Evolutionary conservation across 768 basidiomycete genomes (phyloP), one percentile per base, ranked within the genome.

Genomic region (Lactarius hatsudake): DNA sequence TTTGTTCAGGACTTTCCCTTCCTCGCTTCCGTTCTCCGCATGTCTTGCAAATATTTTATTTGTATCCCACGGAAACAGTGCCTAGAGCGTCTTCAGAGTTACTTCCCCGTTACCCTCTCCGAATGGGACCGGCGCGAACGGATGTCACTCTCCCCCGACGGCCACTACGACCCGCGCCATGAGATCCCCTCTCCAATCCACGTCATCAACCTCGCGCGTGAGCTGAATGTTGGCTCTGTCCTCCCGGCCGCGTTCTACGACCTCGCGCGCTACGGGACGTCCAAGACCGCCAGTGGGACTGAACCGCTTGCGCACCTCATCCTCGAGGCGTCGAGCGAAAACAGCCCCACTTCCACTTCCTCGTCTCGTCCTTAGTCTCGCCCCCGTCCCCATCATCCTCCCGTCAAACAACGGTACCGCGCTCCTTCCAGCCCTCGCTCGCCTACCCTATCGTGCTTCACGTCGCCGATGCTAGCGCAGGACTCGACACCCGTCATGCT

Each of bases 231-330:
- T 0, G 77, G 81, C 15, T 76, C 81, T 6, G 74, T 91, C 63
- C 81, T 91, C n/a, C 84, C 87, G 4, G 79, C 88, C 28, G 90
- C 90, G 0, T 83, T 89, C 71, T 91, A 91, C 74, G 90, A 91
- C 69, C 81, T 92, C 57, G 84, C 87, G 2, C 82, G 90, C 53
- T 91, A 91, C 68, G 88, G 84, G 0, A 87, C 89, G 0, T 87
- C 87, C 76, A 85, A 84, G 74, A 89, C 90, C 68, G 77, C 87
- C 72, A 58, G 78, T 0, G 90, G 90, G 2, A 79, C 86, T 0
- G 73, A 76, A 13, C 66, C 76, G 1, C 75, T 79, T 0, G 74
- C 78, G 0, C 66, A 69, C 56, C 57, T 65, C 48, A 58, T 61
- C 53, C 62, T 70, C 55, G 43, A 64, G 23, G 3, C 18, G 3